Evolutionary conservation across 1,284 basidiomycete species (phyloP).

Genomic region (Heterobasidion annosum): DNA sequence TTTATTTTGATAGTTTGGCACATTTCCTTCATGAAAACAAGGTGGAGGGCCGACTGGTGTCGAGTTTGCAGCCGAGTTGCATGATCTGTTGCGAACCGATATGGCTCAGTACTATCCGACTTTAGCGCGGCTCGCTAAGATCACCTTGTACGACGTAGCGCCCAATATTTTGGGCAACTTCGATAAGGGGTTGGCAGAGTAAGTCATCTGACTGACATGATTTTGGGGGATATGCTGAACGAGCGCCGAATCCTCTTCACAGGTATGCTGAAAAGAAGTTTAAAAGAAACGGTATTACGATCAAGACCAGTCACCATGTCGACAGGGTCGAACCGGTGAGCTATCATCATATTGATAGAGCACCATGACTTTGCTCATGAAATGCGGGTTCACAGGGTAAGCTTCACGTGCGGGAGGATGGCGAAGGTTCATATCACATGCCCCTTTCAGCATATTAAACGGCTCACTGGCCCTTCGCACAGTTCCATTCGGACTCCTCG

Average conservation of each 20-base stretch:
- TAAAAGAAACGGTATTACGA: constrained; percentile 2
- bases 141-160: constrained; percentile 75
- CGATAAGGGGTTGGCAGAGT: constrained; percentile 62
- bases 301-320: constrained; percentile 67
- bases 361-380: not conserved
- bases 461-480: not conserved
- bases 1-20: not conserved
- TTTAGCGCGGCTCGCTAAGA: constrained; percentile 55
- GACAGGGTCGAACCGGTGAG: constrained; percentile 63
- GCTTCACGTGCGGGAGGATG: constrained; percentile 53
- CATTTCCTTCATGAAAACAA: constrained; percentile 12
- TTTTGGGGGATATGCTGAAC: constrained; percentile 3
- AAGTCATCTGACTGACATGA: constrained; percentile 14
- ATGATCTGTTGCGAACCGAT: constrained; percentile 77
- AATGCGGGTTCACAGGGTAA: constrained; percentile 29
- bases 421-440: constrained; percentile 34
- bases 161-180: constrained; percentile 78
- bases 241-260: not conserved
- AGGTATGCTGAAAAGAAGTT: constrained; percentile 6
- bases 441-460: not conserved
- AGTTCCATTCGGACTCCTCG: constrained; percentile 76
- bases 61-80: constrained; percentile 82
- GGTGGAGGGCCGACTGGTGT: constrained; percentile 75
- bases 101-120: constrained; percentile 57
- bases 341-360: constrained; percentile 10